A percentile compares a stretch with the other conserved stretches of the same genome.
Conservation (phyloP, 179 eudicot genomes). For the Monotropa hypopitys region DNA sequence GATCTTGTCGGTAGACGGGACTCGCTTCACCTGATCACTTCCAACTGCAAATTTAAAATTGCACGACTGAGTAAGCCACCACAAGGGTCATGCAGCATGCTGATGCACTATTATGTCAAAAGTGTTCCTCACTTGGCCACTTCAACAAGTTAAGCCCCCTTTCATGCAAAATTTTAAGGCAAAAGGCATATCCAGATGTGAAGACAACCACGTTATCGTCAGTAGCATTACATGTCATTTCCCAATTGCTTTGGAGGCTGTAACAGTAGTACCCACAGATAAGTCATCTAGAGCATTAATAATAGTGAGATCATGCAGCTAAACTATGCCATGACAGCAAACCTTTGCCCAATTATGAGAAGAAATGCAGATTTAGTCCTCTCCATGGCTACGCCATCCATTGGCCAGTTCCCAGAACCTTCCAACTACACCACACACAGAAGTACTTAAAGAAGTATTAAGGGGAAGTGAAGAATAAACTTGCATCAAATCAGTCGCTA, state of each 20-base stretch:
- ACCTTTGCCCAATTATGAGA: constrained; percentile 85
- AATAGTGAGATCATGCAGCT: background rate
- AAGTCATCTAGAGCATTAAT: background rate
- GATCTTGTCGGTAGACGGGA: constrained; percentile 49
- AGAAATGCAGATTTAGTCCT: constrained; percentile 90
- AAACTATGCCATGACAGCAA: constrained; percentile 7
- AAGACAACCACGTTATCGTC: constrained; percentile 74
- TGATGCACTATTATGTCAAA: too few species aligned
- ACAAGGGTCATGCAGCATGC: too few species aligned
- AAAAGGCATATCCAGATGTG: constrained; percentile 82
- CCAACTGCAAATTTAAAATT: constrained; percentile 18
- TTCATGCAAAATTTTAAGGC: constrained; percentile 85
- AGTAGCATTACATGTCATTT: constrained; percentile 51
- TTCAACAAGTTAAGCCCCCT: constrained; percentile 57
- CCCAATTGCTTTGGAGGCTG: constrained; percentile 57
- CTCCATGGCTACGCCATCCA: constrained; percentile 78
- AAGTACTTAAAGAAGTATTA: background rate
- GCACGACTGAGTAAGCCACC: background rate
- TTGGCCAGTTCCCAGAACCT: constrained; percentile 98
- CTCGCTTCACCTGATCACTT: constrained; percentile 49
- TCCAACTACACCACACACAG: constrained; percentile 46
- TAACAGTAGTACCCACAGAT: constrained; percentile 10
- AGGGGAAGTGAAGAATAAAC: constrained; percentile 6
- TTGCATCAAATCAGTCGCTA: background rate
- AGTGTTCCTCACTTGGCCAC: constrained; percentile 34